Percentiles rank a stretch among this genome's conserved stretches.
These are phyloP conservation scores for Tricholoma hemisulphureum DNA, from an alignment of 768 basidiomycete genomes.

Conservation along the genomic window DNA sequence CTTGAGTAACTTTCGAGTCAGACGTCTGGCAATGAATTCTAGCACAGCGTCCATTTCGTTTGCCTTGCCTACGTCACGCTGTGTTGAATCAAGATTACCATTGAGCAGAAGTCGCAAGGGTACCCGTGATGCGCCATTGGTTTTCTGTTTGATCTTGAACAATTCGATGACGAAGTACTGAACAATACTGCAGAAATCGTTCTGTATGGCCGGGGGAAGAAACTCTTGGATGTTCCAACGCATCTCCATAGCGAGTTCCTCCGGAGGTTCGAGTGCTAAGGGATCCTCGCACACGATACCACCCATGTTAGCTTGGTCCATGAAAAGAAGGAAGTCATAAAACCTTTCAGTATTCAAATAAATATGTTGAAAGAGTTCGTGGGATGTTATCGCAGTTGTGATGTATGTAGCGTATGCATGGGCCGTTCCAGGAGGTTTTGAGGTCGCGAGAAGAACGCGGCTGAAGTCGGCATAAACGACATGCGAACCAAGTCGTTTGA, in stretches of 20 bases:
- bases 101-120: conserved; percentile 70
- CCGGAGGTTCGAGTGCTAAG: conserved; percentile 61
- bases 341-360: conserved; percentile 82
- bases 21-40: conserved; percentile 74
- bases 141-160: conserved; percentile 69
- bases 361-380: conserved; percentile 94
- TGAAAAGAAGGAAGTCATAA: conserved; percentile 93
- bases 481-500: conserved; percentile 90
- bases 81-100: conserved; percentile 62
- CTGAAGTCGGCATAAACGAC: conserved; percentile 94
- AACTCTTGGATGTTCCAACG: conserved; percentile 92
- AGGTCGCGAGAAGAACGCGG: conserved; percentile 85
- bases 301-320: conserved; percentile 92
- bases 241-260: conserved; percentile 74
- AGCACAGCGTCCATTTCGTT: conserved; percentile 67
- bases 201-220: conserved; percentile 80
- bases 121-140: conserved; percentile 55
- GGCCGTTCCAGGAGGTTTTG: conserved; percentile 93
- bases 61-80: conserved; percentile 62
- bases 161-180: conserved; percentile 85
- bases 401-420: conserved; percentile 96
- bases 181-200: conserved; percentile 68
- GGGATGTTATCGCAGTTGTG: conserved; percentile 86
- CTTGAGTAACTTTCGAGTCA: conserved; percentile 80
- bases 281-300: conserved; percentile 87